Percentiles rank a stretch among this genome's conserved stretches.
Evolutionary conservation across 2,329 filamentous ascomycete genomes (phyloP).

Genomic region (Ceratocystis lukuohia): DNA sequence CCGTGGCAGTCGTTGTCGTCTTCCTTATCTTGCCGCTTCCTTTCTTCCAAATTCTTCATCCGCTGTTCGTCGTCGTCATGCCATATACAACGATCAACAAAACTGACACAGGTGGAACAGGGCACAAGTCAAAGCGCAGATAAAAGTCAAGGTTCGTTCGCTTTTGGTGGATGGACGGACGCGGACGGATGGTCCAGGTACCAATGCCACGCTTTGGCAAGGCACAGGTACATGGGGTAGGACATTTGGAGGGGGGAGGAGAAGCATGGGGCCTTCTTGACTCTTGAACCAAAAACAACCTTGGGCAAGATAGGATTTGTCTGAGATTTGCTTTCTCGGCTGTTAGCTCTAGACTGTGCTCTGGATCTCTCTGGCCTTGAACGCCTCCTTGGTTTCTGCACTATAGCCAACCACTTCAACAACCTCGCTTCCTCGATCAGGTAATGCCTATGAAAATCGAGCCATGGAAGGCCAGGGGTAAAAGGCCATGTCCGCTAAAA

Average conservation of each 20-base stretch:
- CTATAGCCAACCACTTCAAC: not conserved
- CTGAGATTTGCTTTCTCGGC: not conserved
- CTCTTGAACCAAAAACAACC: not conserved
- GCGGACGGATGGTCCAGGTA: slow-evolving; percentile 4
- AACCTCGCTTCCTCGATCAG: not conserved
- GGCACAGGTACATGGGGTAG: not conserved
- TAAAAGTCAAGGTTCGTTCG: not conserved
- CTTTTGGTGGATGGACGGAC: slow-evolving; percentile 8
- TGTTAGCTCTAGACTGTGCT: not conserved
- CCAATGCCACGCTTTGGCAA: slow-evolving; percentile 5
- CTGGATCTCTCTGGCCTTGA: not conserved
- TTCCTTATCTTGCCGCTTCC: not conserved
- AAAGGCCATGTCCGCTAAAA: not conserved
- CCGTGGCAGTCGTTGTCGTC: no score
- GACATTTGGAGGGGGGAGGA: not conserved
- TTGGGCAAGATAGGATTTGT: not conserved
- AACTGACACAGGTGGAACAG: slow-evolving; percentile 3
- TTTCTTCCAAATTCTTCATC: not conserved
- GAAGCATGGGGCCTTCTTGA: not conserved
- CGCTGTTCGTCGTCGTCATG: slow-evolving; percentile 1
- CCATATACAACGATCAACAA: slow-evolving; percentile 6
- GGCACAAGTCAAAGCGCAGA: slow-evolving; percentile 2
- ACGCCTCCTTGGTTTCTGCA: not conserved
- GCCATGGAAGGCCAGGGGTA: not conserved
- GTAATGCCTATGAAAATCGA: not conserved